phyloP scores from a whole-genome alignment of 2,329 filamentous ascomycete species.

The Colletotrichum somersetense region DNA sequence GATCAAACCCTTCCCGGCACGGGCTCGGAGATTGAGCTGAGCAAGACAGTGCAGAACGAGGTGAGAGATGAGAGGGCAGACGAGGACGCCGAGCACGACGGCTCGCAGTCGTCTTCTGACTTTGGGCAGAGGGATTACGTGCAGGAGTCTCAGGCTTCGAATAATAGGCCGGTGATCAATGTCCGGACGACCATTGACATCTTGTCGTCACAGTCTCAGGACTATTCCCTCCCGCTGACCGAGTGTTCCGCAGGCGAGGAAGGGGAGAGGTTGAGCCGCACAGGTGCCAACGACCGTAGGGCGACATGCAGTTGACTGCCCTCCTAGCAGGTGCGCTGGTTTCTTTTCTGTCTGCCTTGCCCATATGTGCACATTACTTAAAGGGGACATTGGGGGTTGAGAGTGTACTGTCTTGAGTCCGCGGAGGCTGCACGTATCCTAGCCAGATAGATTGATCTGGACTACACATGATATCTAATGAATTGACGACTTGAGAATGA shows the following conservation, averaged over 20 bases:
- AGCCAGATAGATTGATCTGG: not conserved
- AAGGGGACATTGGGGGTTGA: not conserved
- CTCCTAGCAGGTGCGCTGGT: not conserved
- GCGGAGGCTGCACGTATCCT: not conserved
- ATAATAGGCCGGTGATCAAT: slow-evolving; percentile 30
- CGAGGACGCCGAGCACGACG: slow-evolving; percentile 22
- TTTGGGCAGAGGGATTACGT: slow-evolving; percentile 19
- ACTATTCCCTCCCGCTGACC: slow-evolving; percentile 6
- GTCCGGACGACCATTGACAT: slow-evolving; percentile 39
- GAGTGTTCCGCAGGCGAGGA: slow-evolving; percentile 14
- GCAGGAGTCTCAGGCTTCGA: slow-evolving; percentile 10
- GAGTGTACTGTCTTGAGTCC: not conserved
- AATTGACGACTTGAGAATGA: not conserved
- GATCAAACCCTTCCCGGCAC: slow-evolving; percentile 24
- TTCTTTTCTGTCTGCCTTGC: not conserved
- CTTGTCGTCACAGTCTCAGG: slow-evolving; percentile 27
- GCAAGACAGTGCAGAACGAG: slow-evolving; percentile 22
- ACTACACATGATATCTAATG: not conserved
- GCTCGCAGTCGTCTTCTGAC: slow-evolving; percentile 36
- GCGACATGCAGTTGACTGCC: not conserved
- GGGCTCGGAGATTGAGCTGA: slow-evolving; percentile 40
- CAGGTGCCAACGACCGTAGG: not conserved
- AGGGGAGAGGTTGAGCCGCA: not conserved
- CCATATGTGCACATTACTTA: not conserved
- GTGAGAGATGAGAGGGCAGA: not conserved